Evolutionary conservation across 257 asterid genomes (phyloP).

Genomic region (Solanum tarapatanum): DNA sequence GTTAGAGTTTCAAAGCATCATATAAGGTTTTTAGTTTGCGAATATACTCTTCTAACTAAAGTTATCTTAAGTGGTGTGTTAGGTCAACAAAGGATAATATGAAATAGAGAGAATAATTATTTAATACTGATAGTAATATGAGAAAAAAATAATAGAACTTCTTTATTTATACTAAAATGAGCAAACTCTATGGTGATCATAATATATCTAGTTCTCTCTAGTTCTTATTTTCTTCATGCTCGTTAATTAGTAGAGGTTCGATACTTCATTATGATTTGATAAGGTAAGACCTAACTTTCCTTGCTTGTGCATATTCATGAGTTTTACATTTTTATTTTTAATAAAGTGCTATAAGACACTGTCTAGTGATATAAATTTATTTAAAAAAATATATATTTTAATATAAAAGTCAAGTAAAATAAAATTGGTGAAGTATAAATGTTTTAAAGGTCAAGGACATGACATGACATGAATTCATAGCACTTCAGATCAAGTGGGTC

Average conservation of each 20-base stretch:
- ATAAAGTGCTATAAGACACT: too few relatives aligned
- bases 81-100: not conserved
- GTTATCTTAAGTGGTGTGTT: not conserved
- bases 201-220: too few relatives aligned
- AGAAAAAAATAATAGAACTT: not conserved
- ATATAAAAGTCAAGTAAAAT: too few relatives aligned
- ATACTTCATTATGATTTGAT: too few relatives aligned
- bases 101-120: not conserved
- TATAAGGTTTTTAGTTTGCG: not conserved
- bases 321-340: too few relatives aligned
- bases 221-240: too few relatives aligned
- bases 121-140: not conserved
- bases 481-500: conserved; percentile 19
- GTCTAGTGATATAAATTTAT: too few relatives aligned
- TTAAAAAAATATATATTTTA: too few relatives aligned
- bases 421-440: not conserved
- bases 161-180: not conserved
- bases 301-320: too few relatives aligned
- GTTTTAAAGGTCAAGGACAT: not conserved
- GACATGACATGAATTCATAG: conserved; percentile 1
- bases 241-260: too few relatives aligned
- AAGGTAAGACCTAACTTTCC: too few relatives aligned
- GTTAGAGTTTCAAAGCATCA: not conserved
- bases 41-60: not conserved
- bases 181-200: not conserved